Base-by-base conservation (phyloP, 140 eudicot species). In the Cichorium intybus region DNA sequence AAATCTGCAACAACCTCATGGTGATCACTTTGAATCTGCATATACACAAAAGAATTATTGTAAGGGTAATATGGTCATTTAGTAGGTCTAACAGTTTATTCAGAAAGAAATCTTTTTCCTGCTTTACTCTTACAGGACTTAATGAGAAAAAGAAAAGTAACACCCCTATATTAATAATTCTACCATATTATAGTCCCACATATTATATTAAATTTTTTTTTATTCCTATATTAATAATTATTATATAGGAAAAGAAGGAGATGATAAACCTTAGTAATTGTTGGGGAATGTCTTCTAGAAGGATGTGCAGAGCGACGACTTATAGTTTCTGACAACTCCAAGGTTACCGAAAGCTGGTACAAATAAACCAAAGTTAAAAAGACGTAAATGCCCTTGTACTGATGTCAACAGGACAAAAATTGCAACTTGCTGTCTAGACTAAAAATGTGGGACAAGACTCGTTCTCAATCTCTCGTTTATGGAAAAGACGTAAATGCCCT, bases 1-100 rank as follows among this genome's bases (percentile, higher is more conserved):
- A 93, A 76, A 82, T 93, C 99, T 35, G 99, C 99, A 64, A 93
- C 99, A 70, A 86, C 90, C 66, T 93, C 97, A 55, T 88, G 93
- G 69, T 85, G 89, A 70, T 93, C 99, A 54, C 99, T 85, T 45
- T 85, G 96, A 47, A 93, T 84, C 99, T 93, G 87, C 76, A 69
- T 56, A 53, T 17, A 66, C 74, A 69, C 43, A 58, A 14, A 66
- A 10, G 49, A 68, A 51, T 3, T n/a, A n/a, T n/a, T n/a, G n/a
- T n/a, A n/a, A n/a, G n/a, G n/a, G n/a, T n/a, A n/a, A n/a, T n/a
- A n/a, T n/a, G n/a, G n/a, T n/a, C n/a, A 52, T 64, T 43, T 3
- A 64, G 68, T n/a, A 23, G n/a, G n/a, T n/a, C n/a, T n/a, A n/a
- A n/a, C n/a, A n/a, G n/a, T n/a, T n/a, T n/a, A n/a, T n/a, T n/a